Percentiles rank a stretch among this genome's conserved stretches.
phyloP scores from a whole-genome alignment of 1,139 yeast genomes.

The Tardiomyces digboiensis region DNA sequence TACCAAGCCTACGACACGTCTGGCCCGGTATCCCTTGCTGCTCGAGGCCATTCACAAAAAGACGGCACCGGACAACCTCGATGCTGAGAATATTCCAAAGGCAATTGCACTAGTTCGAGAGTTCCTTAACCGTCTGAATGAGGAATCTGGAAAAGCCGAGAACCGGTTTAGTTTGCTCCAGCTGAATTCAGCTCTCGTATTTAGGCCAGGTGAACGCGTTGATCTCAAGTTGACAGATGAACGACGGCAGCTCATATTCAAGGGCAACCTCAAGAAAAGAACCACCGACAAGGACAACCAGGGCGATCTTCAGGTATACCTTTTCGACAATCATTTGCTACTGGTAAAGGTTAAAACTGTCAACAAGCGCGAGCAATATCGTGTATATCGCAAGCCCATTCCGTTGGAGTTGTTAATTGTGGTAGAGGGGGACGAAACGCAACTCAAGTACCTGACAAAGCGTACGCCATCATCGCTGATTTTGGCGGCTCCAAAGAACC shows the following conservation, averaged over 20 bases:
- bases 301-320: slow-evolving; percentile 66
- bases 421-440: slow-evolving; percentile 71
- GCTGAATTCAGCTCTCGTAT: slow-evolving; percentile 64
- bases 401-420: slow-evolving; percentile 77
- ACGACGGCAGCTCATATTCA: slow-evolving; percentile 68
- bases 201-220: slow-evolving; percentile 78
- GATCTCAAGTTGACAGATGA: slow-evolving; percentile 79
- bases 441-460: slow-evolving; percentile 35
- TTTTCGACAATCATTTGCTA: slow-evolving; percentile 81
- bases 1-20: slow-evolving; percentile 93
- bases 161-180: slow-evolving; percentile 88
- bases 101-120: slow-evolving; percentile 73
- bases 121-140: slow-evolving; percentile 70
- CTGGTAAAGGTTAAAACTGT: slow-evolving; percentile 82
- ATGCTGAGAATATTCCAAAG: slow-evolving; percentile 56
- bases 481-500: slow-evolving; percentile 19
- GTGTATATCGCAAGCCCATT: slow-evolving; percentile 88
- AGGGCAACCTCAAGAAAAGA: slow-evolving; percentile 66
- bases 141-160: slow-evolving; percentile 90
- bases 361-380: slow-evolving; percentile 84
- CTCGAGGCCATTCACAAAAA: slow-evolving; percentile 76
- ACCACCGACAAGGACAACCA: slow-evolving; percentile 69
- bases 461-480: slow-evolving; percentile 35
- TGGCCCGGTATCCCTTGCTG: slow-evolving; percentile 87
- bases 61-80: slow-evolving; percentile 68